These are phyloP conservation scores for Rhizopogon vesiculosus DNA, from an alignment of 768 basidiomycete species.

Conservation along the genomic window DNA sequence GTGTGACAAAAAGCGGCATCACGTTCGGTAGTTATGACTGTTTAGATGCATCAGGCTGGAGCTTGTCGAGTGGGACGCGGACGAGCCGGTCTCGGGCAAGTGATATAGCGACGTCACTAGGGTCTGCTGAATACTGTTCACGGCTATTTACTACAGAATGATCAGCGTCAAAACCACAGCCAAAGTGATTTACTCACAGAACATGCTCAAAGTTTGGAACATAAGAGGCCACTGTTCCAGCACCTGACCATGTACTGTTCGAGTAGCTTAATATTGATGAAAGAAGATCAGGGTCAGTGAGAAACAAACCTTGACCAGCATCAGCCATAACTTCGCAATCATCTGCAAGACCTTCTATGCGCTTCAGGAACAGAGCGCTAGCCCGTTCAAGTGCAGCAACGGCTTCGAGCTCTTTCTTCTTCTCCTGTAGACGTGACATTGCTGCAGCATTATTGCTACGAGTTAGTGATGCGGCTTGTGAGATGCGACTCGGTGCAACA, in stretches of 20 bases:
- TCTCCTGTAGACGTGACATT: constrained; percentile 58
- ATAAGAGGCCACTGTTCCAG: constrained; percentile 80
- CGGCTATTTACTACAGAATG: constrained; percentile 43
- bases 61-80: constrained; percentile 65
- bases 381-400: constrained; percentile 68
- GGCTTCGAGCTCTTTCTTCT: constrained; percentile 79
- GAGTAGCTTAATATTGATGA: background rate
- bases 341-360: constrained; percentile 65
- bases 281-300: background rate
- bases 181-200: constrained; percentile 41
- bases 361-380: constrained; percentile 56
- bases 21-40: constrained; percentile 4
- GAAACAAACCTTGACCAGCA: constrained; percentile 56
- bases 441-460: constrained; percentile 45
- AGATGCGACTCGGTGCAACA: constrained; percentile 43
- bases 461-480: constrained; percentile 35
- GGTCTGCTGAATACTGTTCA: constrained; percentile 23
- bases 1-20: no score
- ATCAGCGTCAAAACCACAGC: background rate
- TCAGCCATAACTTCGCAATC: constrained; percentile 78
- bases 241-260: constrained; percentile 68
- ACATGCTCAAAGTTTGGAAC: constrained; percentile 70
- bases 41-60: constrained; percentile 31
- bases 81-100: constrained; percentile 57
- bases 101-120: constrained; percentile 17